Evolutionary conservation across 345 rosid genomes (phyloP), one percentile per base, ranked within the genome.

Genomic region (Isatis tinctoria): DNA sequence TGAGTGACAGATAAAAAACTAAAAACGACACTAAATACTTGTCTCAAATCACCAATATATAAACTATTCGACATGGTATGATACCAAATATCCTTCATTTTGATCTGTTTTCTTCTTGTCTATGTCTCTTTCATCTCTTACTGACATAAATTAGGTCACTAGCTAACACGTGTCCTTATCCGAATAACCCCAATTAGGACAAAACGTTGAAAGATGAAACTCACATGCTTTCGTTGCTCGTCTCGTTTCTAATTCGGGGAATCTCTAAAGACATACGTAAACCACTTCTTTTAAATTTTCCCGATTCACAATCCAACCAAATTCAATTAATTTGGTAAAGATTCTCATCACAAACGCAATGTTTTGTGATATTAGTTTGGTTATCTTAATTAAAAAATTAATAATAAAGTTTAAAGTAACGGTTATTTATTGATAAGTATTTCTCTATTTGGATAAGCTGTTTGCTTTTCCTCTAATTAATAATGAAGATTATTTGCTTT

Each of bases 101-200:
- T 8, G 8, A n/a, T 35, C 8, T 10, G 10, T 6, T 4, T 16
- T 52, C 51, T 9, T 56, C 40, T 22, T 11, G 12, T 53, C 14
- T 53, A 26, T 28, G 16, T 47, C 37, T 16, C 26, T 62, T 61
- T 47, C 20, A 35, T 48, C 8, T 37, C 9, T 48, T 8, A 48
- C 61, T 72, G 37, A 32, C 47, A 18, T 10, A 4, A 45, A 30
- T 12, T 41, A 20, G 60, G 20, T 12, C 12, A 1, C 1, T 41
- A n/a, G n/a, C n/a, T n/a, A 43, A 75, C 74, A 68, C 69, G 69
- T 60, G 74, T 68, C 48, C 79, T 68, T 60, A 60, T 68, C 74
- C 22, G 39, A 43, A 68, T 51, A 67, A 39, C 27, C 64, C 32
- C 3, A 22, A 32, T 68, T 75, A 68, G 27, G 69, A 51, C 74